These are phyloP conservation scores for Filosporella fistucella DNA, from an alignment of 495 filamentous ascomycete genomes.

Conservation along the genomic window DNA sequence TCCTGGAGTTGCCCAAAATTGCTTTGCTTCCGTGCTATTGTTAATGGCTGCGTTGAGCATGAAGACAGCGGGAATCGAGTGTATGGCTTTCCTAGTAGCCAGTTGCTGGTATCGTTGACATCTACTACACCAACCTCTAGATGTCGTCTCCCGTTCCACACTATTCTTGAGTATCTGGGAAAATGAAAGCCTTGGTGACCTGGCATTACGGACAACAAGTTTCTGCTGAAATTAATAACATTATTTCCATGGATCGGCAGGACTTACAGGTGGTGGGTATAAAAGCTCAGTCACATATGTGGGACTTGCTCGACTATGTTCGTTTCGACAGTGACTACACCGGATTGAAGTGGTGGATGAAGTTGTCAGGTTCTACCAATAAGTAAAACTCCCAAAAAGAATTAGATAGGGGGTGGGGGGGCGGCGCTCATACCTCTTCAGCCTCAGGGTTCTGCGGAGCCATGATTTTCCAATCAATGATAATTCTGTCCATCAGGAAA, in stretches of 20 bases:
- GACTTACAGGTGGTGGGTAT: constrained; percentile 61
- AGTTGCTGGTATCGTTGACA: constrained; percentile 85
- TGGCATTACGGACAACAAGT: constrained; percentile 42
- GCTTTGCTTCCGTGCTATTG: constrained; percentile 63
- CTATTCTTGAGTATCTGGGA: constrained; percentile 81
- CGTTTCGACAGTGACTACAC: constrained; percentile 78
- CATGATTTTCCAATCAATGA: constrained; percentile 62
- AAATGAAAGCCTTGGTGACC: constrained; percentile 57
- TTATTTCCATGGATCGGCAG: background rate
- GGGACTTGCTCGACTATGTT: constrained; percentile 62
- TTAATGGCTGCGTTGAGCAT: constrained; percentile 78
- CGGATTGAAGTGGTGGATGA: constrained; percentile 56
- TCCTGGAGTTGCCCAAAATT: constrained; percentile 78
- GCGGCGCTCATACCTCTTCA: constrained; percentile 55
- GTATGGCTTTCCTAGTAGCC: constrained; percentile 71
- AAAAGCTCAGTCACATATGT: constrained; percentile 78
- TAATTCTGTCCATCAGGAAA: constrained; percentile 70
- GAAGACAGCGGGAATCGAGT: constrained; percentile 73
- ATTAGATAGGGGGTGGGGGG: background rate
- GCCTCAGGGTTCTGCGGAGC: constrained; percentile 50
- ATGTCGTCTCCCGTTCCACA: constrained; percentile 76
- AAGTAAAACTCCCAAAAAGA: background rate
- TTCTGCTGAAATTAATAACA: constrained; percentile 26
- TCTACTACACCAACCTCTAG: constrained; percentile 83
- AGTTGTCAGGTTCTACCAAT: constrained; percentile 42